A percentile compares a stretch with the other conserved stretches of the same genome.
Evolutionary conservation across 495 filamentous ascomycete species (phyloP).

Genomic region (Lasiosphaeria miniovina): DNA sequence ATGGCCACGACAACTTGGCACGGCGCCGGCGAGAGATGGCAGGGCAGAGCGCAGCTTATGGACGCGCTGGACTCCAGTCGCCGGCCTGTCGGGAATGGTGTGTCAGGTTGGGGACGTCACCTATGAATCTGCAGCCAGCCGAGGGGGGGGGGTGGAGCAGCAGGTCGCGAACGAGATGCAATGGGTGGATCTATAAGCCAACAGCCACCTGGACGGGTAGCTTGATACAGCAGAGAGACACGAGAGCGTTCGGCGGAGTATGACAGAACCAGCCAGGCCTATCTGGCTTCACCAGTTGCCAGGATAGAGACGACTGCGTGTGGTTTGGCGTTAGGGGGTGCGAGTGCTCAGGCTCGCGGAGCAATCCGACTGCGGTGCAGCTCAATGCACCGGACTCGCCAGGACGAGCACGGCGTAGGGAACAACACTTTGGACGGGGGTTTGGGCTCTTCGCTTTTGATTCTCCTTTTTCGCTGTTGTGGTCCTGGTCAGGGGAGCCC

Average conservation of each 20-base stretch:
- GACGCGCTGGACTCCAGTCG: constrained; percentile 19
- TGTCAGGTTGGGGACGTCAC: constrained; percentile 26
- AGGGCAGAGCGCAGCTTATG: constrained; percentile 13
- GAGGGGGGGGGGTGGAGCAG: constrained; percentile 19
- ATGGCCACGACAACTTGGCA: constrained; percentile 17
- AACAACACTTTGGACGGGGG: no score
- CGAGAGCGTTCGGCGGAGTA: constrained; percentile 7
- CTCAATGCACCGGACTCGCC: no score
- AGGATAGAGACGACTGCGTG: no score
- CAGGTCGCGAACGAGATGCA: constrained; percentile 15
- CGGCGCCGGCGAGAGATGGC: constrained; percentile 15
- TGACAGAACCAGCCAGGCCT: not conserved
- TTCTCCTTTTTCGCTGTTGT: no score
- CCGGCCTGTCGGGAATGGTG: constrained; percentile 32
- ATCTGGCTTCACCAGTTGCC: no score
- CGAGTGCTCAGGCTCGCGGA: no score
- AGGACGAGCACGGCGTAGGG: no score
- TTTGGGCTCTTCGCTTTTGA: no score
- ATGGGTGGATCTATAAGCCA: constrained; percentile 2
- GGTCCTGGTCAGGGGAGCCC: no score
- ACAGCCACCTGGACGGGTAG: constrained; percentile 7
- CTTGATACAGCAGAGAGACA: not conserved
- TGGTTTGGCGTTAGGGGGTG: no score
- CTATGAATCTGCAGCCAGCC: constrained; percentile 23
- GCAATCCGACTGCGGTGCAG: no score